Evolutionary conservation across 2,329 filamentous ascomycete species (phyloP).

Genomic region (Monosporascus sp.): DNA sequence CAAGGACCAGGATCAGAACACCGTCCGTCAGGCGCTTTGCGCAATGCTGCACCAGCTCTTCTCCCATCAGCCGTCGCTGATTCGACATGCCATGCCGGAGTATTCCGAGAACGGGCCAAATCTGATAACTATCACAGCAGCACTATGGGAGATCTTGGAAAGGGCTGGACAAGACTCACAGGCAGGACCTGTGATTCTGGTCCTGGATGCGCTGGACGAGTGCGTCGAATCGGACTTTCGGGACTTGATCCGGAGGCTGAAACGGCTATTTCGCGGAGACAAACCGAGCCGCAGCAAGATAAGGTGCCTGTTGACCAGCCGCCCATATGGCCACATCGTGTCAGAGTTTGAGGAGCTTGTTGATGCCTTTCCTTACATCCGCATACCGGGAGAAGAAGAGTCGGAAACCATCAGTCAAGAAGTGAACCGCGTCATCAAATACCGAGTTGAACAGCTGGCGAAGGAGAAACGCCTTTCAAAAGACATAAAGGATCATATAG

Average conservation of each 20-base stretch:
- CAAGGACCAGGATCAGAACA: slow-evolving; percentile 34
- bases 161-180: slow-evolving; percentile 19
- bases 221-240: slow-evolving; percentile 21
- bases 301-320: slow-evolving; percentile 32
- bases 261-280: not conserved
- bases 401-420: slow-evolving; percentile 31
- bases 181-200: slow-evolving; percentile 26
- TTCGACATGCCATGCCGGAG: slow-evolving; percentile 26
- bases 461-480: slow-evolving; percentile 7
- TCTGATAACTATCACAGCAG: slow-evolving; percentile 15
- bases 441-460: slow-evolving; percentile 19
- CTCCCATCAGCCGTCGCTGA: slow-evolving; percentile 21
- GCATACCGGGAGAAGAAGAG: slow-evolving; percentile 31
- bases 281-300: slow-evolving; percentile 6
- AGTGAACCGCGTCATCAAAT: slow-evolving; percentile 29
- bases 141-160: slow-evolving; percentile 31
- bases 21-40: slow-evolving; percentile 30
- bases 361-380: slow-evolving; percentile 13
- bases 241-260: slow-evolving; percentile 10
- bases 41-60: slow-evolving; percentile 37
- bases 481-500: slow-evolving; percentile 12
- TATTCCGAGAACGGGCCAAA: slow-evolving; percentile 19
- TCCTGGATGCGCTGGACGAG: slow-evolving; percentile 39
- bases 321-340: slow-evolving; percentile 28
- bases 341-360: slow-evolving; percentile 13